These are phyloP conservation scores for Ascochyta clinopodiicola DNA, from an alignment of 2,329 filamentous ascomycete genomes.

Conservation along the genomic window DNA sequence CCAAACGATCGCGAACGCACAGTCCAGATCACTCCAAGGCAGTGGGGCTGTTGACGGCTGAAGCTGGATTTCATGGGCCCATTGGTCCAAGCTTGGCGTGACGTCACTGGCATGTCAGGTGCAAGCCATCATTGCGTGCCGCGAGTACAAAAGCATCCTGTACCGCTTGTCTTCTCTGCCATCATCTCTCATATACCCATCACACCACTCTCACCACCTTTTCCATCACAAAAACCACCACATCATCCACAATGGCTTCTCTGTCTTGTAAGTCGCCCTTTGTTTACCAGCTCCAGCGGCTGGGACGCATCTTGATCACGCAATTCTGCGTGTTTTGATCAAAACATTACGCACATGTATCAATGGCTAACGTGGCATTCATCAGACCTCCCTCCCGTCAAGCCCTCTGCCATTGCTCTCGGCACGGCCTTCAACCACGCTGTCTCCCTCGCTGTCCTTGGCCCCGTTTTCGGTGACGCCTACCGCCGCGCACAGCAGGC, in stretches of 20 bases:
- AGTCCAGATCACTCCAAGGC: constrained; percentile 26
- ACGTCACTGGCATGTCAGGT: constrained; percentile 44
- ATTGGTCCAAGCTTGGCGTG: constrained; percentile 28
- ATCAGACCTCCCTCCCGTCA: constrained; percentile 78
- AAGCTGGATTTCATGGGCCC: constrained; percentile 26
- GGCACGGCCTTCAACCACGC: constrained; percentile 96
- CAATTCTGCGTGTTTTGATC: constrained; percentile 15
- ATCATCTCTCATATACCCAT: constrained; percentile 21
- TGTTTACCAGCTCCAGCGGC: not conserved
- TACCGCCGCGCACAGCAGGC: constrained; percentile 90
- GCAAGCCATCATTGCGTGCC: constrained; percentile 27
- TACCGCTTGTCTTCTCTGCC: constrained; percentile 33
- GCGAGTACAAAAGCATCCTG: constrained; percentile 42
- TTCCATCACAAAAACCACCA: constrained; percentile 24
- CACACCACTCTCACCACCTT: constrained; percentile 15
- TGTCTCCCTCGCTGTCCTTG: constrained; percentile 83
- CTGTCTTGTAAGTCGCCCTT: constrained; percentile 61
- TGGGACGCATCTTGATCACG: constrained; percentile 10
- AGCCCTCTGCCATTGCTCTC: constrained; percentile 96
- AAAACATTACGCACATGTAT: constrained; percentile 8
- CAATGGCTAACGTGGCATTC: constrained; percentile 24
- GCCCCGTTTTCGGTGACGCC: constrained; percentile 90
- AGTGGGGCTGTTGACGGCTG: constrained; percentile 22
- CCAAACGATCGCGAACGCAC: constrained; percentile 11
- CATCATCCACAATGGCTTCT: constrained; percentile 60